Percentiles rank a stretch among this genome's conserved stretches.
Evolutionary conservation across 805 yeast species (phyloP).

Genomic region (Jamesozyma lodderae): DNA sequence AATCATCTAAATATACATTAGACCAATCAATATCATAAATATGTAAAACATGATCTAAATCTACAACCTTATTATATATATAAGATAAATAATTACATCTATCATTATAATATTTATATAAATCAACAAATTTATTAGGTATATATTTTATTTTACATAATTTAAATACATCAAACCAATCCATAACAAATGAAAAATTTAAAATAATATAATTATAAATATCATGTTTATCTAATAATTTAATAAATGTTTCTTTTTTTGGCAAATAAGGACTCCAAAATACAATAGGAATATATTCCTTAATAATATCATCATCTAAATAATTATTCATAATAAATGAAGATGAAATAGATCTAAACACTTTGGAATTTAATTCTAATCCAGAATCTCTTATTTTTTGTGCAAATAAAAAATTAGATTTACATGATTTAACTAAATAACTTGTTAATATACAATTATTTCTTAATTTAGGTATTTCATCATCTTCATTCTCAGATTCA

Average conservation of each 20-base stretch:
- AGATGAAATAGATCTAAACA: slow-evolving; percentile 1
- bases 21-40: background rate
- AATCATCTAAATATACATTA: background rate
- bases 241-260: slow-evolving; percentile 2
- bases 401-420: slow-evolving; percentile 3
- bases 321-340: slow-evolving; percentile 3
- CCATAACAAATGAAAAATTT: background rate
- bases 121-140: background rate
- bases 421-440: background rate
- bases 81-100: background rate
- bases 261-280: slow-evolving; percentile 1
- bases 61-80: background rate
- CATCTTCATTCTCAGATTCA: background rate
- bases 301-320: slow-evolving; percentile 1
- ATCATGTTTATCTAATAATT: background rate
- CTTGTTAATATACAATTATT: background rate
- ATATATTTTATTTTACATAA: background rate
- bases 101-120: too few species aligned
- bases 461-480: background rate
- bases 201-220: too few species aligned
- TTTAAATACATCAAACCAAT: background rate
- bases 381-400: background rate
- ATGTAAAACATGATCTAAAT: background rate
- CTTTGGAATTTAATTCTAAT: background rate
- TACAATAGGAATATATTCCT: slow-evolving; percentile 1